Percentiles rank a stretch among this genome's conserved stretches.
Conservation (phyloP, 2,329 filamentous ascomycete genomes). For the Teratosphaeria zuluensis region DNA sequence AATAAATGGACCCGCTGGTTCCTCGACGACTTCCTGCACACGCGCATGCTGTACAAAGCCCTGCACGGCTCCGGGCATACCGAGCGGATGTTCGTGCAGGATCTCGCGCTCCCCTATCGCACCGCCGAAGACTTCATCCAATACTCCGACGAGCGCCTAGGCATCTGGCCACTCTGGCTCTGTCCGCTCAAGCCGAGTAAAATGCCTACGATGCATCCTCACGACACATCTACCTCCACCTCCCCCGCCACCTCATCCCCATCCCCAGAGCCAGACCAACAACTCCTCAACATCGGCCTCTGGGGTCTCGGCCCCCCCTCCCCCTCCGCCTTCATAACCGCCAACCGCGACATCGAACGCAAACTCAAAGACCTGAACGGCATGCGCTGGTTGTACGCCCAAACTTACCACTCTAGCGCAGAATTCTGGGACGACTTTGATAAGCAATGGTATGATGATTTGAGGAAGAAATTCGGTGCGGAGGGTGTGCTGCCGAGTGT, state of each 20-base stretch:
- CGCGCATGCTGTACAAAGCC: slow-evolving; percentile 56
- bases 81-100: slow-evolving; percentile 55
- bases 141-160: slow-evolving; percentile 30
- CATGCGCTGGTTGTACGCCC: slow-evolving; percentile 62
- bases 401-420: slow-evolving; percentile 56
- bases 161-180: slow-evolving; percentile 41
- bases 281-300: slow-evolving; percentile 52
- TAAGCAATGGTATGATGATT: slow-evolving; percentile 46
- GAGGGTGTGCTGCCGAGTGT: slow-evolving; percentile 48
- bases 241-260: too few species aligned
- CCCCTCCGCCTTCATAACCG: slow-evolving; percentile 38
- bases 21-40: slow-evolving; percentile 55
- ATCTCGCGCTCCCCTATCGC: slow-evolving; percentile 42
- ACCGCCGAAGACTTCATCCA: slow-evolving; percentile 36
- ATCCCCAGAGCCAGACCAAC: slow-evolving; percentile 7
- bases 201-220: slow-evolving; percentile 23
- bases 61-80: slow-evolving; percentile 52
- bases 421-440: slow-evolving; percentile 62
- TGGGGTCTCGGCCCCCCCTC: slow-evolving; percentile 45
- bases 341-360: slow-evolving; percentile 52
- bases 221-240: slow-evolving; percentile 6
- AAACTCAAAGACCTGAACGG: slow-evolving; percentile 51
- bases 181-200: slow-evolving; percentile 33
- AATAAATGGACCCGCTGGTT: slow-evolving; percentile 52
- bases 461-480: slow-evolving; percentile 51